phyloP scores from a whole-genome alignment of 257 asterid genomes.

The Petunia secreta region DNA sequence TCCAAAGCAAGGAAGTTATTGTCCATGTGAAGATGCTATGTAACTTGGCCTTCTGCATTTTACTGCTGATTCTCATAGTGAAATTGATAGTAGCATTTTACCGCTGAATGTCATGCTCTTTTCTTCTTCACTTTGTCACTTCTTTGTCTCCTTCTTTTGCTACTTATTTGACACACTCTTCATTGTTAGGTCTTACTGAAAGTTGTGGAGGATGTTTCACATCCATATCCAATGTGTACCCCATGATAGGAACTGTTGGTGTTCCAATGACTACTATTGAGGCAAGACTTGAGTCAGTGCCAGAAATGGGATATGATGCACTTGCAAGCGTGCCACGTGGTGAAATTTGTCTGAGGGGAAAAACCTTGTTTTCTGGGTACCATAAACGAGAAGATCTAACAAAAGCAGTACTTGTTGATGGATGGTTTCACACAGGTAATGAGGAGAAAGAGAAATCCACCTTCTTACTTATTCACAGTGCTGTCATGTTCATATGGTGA shows the following conservation, averaged over 20 bases:
- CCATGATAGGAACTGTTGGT: constrained; percentile 91
- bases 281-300: constrained; percentile 87
- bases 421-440: constrained; percentile 96
- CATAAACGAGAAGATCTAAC: constrained; percentile 88
- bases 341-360: constrained; percentile 85
- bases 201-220: constrained; percentile 85
- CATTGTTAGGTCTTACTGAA: constrained; percentile 73
- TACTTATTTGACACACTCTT: too few relatives aligned
- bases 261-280: constrained; percentile 87
- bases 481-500: neutral
- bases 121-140: neutral
- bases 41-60: too few relatives aligned
- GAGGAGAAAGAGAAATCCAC: too few relatives aligned
- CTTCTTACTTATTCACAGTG: too few relatives aligned
- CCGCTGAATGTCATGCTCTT: too few relatives aligned
- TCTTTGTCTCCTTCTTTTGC: constrained; percentile 18
- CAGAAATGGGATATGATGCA: constrained; percentile 96
- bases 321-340: constrained; percentile 74
- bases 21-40: neutral
- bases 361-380: constrained; percentile 81
- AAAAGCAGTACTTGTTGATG: constrained; percentile 63
- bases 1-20: neutral
- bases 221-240: constrained; percentile 67
- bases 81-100: too few relatives aligned
- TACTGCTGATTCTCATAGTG: too few relatives aligned